Base-by-base conservation (phyloP, 1,284 basidiomycete genomes). In the Ceratorhiza oryzae-sativae region DNA sequence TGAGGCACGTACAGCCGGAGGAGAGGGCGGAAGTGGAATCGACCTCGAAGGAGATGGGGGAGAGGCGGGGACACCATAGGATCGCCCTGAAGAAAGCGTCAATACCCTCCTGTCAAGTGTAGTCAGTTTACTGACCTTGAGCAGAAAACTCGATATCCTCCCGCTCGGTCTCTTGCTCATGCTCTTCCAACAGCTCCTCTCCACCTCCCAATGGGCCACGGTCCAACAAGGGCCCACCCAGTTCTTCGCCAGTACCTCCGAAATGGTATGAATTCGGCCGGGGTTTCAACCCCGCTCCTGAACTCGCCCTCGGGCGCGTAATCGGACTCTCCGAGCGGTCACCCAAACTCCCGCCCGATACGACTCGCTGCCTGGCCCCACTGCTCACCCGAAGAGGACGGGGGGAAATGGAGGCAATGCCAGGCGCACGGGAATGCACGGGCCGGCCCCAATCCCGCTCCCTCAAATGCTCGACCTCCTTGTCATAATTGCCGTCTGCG, bases 281-380 rank as follows among this genome's bases (percentile, higher is more conserved):
- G 78, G 84, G 84, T 9, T 84, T 84, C 77, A 84, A 83, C 34
- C 79, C 83, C 62, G 84, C 85, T 78, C 81, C 84, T 9, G 46
- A 15, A 13, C 51, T 32, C n/a, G 36, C 58, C 70, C 78, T 84
- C 72, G 83, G 84, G 73, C 81, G 84, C 70, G 84, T 82, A 36
- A 81, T 79, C 70, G 84, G 84, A 53, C 85, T 84, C 60, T 83
- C 84, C 65, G 81, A 81, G 5, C 65, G 20, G 51, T 68, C 65
- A 20, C 15, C 65, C 23, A 32, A 23, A 46, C 65, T 68, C 65
- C 51, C 65, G 1, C 65, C 65, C 23, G 49, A 55, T 10, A 32
- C 51, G 18, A 68, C 65, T 20, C 65, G 32, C 12, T 49, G 36
- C 18, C 51, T 34, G 8, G 23, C 61, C 13, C 49, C 62, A 27